These are phyloP conservation scores for Trametes versicolor DNA, from an alignment of 1,284 basidiomycete genomes.

Conservation along the genomic window DNA sequence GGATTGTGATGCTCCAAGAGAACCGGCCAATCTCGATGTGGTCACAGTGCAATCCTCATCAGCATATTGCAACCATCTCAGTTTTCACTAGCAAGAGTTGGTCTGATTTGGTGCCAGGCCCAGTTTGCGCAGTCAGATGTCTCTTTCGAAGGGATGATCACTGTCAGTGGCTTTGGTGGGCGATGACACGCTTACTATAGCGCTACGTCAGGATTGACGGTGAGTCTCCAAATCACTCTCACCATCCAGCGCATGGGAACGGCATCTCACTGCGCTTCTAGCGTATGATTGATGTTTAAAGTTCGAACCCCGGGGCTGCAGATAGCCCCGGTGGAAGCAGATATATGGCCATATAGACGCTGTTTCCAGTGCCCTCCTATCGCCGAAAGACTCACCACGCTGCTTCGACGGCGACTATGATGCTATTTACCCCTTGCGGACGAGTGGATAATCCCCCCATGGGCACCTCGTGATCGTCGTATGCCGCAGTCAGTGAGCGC, in stretches of 20 bases:
- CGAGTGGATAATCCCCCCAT: not conserved
- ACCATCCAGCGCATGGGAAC: not conserved
- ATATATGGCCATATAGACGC: not conserved
- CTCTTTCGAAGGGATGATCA: too few relatives aligned
- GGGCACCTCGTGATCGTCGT: too few relatives aligned
- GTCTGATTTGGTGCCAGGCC: too few relatives aligned
- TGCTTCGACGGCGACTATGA: not conserved
- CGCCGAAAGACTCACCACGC: not conserved
- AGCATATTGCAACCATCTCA: too few relatives aligned
- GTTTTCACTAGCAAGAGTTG: too few relatives aligned
- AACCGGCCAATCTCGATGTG: too few relatives aligned
- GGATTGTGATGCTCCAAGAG: too few relatives aligned
- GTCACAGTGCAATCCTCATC: too few relatives aligned
- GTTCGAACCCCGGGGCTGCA: slow-evolving; percentile 1
- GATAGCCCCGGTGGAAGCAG: not conserved
- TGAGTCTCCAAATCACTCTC: not conserved
- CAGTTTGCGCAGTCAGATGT: too few relatives aligned
- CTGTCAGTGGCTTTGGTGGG: too few relatives aligned
- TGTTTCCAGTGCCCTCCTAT: not conserved
- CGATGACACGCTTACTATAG: too few relatives aligned
- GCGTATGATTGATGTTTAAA: not conserved
- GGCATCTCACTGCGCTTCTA: not conserved
- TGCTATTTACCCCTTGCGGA: not conserved
- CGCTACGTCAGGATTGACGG: not conserved
- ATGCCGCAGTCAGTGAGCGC: too few relatives aligned